Conservation (phyloP, 352 stramenopile species). For the Pythium plurisporium region DNA sequence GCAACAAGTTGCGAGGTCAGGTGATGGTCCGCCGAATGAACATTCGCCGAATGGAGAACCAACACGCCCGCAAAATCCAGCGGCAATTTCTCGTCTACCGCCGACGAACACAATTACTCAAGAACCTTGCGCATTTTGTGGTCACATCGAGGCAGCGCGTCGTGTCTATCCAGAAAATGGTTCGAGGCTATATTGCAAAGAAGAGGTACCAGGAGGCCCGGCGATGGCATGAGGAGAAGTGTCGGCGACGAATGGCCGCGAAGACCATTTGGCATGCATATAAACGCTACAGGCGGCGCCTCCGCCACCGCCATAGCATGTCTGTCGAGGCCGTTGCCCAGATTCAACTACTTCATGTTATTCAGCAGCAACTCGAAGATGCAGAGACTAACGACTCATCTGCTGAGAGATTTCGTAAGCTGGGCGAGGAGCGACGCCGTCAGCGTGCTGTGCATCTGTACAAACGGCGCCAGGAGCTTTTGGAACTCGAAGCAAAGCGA, state of each 20-base stretch:
- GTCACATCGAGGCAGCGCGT: conserved; percentile 24
- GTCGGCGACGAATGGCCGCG: conserved; percentile 18
- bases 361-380: conserved; percentile 33
- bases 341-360: conserved; percentile 39
- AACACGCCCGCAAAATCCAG: conserved; percentile 49
- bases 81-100: conserved; percentile 43
- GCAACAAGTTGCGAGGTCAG: conserved; percentile 46
- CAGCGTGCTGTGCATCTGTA: conserved; percentile 51
- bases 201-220: conserved; percentile 26
- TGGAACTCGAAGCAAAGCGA: conserved; percentile 41
- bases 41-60: conserved; percentile 33
- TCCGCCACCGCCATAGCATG: conserved; percentile 43
- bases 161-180: conserved; percentile 52
- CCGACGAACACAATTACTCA: conserved; percentile 27
- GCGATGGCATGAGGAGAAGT: conserved; percentile 21
- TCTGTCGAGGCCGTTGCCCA: conserved; percentile 55
- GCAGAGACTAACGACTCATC: conserved; percentile 5
- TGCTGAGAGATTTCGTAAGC: conserved; percentile 39
- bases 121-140: conserved; percentile 34
- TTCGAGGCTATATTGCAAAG: conserved; percentile 44
- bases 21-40: conserved; percentile 42
- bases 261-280: conserved; percentile 41
- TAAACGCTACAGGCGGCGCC: conserved; percentile 37
- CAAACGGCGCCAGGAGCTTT: conserved; percentile 46
- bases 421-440: conserved; percentile 46